Evolutionary conservation across 495 filamentous ascomycete genomes (phyloP), one percentile per base, ranked within the genome.

Genomic region (Hypoxylon trugodes): DNA sequence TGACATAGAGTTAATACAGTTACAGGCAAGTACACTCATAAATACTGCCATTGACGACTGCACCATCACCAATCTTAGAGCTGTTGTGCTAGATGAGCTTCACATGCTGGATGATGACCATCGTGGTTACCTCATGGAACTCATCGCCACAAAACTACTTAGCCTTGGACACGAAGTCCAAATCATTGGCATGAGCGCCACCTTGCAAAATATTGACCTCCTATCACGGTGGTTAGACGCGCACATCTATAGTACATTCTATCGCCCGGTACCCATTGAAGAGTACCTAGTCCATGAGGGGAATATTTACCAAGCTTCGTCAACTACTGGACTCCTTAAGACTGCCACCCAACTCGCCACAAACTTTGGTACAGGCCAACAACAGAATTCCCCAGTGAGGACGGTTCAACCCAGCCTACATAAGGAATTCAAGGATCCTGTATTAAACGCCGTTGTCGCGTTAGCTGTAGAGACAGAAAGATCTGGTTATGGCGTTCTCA

Each of bases 111-210:
- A 89, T 56, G 91, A 93, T 70, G 86, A 89, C 30, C 82, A 85
- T 65, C 86, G 91, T n/a, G 91, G 91, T 4, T 93, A 92, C 66
- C 79, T 93, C 0, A 76, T 95, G 48, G 91, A 95, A 70, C 74
- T 93, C n/a, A 85, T 93, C 76, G 85, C 87, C 4, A 90, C 90
- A 2, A 95, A 95, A 59, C 68, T 93, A 19, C 72, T 93, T 5
- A 82, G 88, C 47, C 76, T 93, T 8, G 88, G 84, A 35, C 83
- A 89, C 56, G 76, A 80, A 36, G 82, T 91, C 21, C 91, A 95
- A 63, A 86, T 95, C 19, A 78, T 93, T 48, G 90, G 87, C 56
- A 93, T 93, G 91, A 93, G 90, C 58, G 90, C 91, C 12, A 93
- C 91, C 2, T 72, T 93, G 26, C 51, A 91, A 89, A 93, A 93